Percentiles rank a stretch among this genome's conserved stretches.
phyloP scores from a whole-genome alignment of 1,284 basidiomycete species.

The Ustilago xerochloae region DNA sequence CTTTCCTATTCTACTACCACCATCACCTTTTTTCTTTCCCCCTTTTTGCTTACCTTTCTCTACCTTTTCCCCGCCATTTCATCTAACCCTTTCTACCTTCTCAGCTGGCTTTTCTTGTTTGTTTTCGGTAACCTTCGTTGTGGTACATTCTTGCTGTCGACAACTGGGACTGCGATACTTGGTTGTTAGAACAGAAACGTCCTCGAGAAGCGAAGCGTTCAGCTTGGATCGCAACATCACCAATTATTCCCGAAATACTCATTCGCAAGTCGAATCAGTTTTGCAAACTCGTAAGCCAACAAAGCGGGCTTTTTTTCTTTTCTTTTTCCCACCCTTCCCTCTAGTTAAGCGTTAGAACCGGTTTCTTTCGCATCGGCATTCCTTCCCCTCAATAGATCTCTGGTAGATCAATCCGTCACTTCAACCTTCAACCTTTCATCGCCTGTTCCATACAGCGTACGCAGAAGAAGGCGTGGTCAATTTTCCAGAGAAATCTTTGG shows the following conservation, averaged over 20 bases:
- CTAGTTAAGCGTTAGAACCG: conserved; percentile 22
- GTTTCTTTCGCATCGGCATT: conserved; percentile 13
- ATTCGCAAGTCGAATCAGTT: conserved; percentile 11
- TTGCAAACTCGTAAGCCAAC: neutral
- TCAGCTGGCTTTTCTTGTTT: conserved; percentile 18
- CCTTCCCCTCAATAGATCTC: conserved; percentile 5
- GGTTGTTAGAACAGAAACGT: neutral
- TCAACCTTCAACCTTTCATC: neutral
- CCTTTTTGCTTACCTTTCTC: neutral
- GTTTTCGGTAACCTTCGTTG: neutral
- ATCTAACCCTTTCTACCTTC: too few species aligned
- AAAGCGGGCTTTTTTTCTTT: conserved; percentile 2
- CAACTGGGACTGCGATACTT: neutral
- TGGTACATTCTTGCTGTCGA: neutral
- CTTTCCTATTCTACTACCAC: conserved; percentile 25
- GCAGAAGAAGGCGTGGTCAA: too few species aligned
- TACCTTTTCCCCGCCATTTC: conserved; percentile 8
- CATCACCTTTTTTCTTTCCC: conserved; percentile 13
- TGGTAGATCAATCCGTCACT: conserved; percentile 20
- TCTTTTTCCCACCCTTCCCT: too few species aligned
- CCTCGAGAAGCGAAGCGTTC: neutral
- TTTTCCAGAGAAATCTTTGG: too few species aligned
- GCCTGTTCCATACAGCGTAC: too few species aligned
- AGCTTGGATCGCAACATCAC: neutral
- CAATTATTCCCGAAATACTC: too few species aligned